A percentile compares a stretch with the other conserved stretches of the same genome.
These are phyloP conservation scores for Xylariomycetidae sp. DNA, from an alignment of 2,329 filamentous ascomycete species.

Conservation along the genomic window DNA sequence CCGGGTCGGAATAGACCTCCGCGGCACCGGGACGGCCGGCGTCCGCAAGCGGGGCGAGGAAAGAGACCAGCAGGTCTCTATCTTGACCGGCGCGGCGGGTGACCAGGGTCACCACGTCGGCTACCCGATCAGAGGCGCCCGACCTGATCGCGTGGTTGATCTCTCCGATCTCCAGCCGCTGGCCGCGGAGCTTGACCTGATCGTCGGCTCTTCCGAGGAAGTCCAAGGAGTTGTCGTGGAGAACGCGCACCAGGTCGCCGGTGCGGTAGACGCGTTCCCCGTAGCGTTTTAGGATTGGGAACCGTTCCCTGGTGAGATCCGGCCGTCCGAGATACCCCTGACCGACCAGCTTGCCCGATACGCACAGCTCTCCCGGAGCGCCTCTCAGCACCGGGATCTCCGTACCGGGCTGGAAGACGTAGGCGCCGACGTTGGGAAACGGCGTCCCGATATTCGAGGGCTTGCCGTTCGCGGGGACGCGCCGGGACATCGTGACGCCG, in stretches of 20 bases:
- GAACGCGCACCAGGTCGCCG: constrained; percentile 77
- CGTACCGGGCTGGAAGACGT: constrained; percentile 67
- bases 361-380: constrained; percentile 80
- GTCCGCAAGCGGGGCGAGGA: constrained; percentile 49
- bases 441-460: constrained; percentile 84
- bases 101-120: constrained; percentile 74
- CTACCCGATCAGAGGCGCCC: constrained; percentile 45
- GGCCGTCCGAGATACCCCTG: constrained; percentile 81
- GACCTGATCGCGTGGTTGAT: constrained; percentile 79
- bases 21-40: constrained; percentile 1
- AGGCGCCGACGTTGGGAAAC: constrained; percentile 84
- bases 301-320: constrained; percentile 72
- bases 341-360: constrained; percentile 81
- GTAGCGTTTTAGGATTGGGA: constrained; percentile 58
- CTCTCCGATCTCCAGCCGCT: constrained; percentile 84
- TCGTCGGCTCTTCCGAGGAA: constrained; percentile 87
- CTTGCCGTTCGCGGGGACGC: constrained; percentile 71
- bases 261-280: constrained; percentile 74
- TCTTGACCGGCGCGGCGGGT: constrained; percentile 63
- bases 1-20: constrained; percentile 8
- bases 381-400: constrained; percentile 70
- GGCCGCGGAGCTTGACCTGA: constrained; percentile 86
- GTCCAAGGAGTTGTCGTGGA: constrained; percentile 77
- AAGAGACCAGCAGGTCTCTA: constrained; percentile 81
- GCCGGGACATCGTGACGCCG: constrained; percentile 83